A percentile compares a stretch with the other conserved stretches of the same genome.
These are phyloP conservation scores for Ophiostoma fasciatum DNA, from an alignment of 2,329 filamentous ascomycete genomes.

Conservation along the genomic window DNA sequence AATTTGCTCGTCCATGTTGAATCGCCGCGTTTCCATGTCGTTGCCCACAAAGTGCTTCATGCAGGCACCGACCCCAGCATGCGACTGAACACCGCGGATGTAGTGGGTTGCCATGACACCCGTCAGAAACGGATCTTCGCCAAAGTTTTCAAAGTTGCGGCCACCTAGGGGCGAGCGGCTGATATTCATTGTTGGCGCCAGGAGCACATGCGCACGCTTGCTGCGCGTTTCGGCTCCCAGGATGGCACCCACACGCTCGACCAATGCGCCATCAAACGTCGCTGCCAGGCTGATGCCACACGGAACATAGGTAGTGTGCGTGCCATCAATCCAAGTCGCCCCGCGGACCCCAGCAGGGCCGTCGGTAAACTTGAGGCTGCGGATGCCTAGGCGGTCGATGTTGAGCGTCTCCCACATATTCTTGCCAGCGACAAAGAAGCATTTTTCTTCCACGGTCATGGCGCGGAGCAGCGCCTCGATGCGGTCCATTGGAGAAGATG, in stretches of 20 bases:
- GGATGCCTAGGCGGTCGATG: constrained; percentile 9
- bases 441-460: constrained; percentile 10
- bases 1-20: constrained; percentile 49
- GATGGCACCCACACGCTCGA: constrained; percentile 13
- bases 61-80: constrained; percentile 2
- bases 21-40: constrained; percentile 54
- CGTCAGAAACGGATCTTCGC: constrained; percentile 30
- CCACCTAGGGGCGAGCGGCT: constrained; percentile 47
- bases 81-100: constrained; percentile 4
- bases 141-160: constrained; percentile 50
- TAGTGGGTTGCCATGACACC: constrained; percentile 9
- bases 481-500: too few relatives aligned
- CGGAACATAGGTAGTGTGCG: constrained; percentile 62
- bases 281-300: constrained; percentile 65
- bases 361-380: constrained; percentile 41
- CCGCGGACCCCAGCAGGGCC: constrained; percentile 57
- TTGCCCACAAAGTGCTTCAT: constrained; percentile 47
- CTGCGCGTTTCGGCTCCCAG: constrained; percentile 42
- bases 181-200: constrained; percentile 41
- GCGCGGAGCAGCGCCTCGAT: constrained; percentile 2
- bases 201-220: constrained; percentile 41
- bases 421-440: constrained; percentile 8
- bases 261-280: constrained; percentile 4
- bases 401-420: constrained; percentile 11
- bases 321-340: constrained; percentile 52